Conservation (phyloP, 192 early-diverging fungal genomes). For the Coemansia sp. region DNA sequence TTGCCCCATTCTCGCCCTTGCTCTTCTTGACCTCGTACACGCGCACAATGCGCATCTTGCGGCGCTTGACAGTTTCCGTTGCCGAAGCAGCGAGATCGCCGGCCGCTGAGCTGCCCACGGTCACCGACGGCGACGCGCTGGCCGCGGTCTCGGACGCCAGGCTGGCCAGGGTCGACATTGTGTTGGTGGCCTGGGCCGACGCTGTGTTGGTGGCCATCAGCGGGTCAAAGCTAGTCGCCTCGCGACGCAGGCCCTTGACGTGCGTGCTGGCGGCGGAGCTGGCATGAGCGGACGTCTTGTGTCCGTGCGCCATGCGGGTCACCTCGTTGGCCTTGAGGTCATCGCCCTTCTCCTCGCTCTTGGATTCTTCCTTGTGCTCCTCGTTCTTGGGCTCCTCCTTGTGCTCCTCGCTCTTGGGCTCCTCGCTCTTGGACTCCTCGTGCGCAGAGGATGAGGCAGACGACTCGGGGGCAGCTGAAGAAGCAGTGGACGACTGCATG, state of each 20-base stretch:
- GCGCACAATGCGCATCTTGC: constrained; percentile 51
- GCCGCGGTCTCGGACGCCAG: constrained; percentile 2
- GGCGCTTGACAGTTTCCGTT: constrained; percentile 17
- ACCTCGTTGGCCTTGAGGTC: constrained; percentile 36
- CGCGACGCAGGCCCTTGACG: constrained; percentile 30
- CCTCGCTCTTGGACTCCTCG: constrained; percentile 19
- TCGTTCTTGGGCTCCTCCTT: constrained; percentile 17
- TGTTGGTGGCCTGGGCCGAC: neutral
- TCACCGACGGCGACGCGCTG: constrained; percentile 13
- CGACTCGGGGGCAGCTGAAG: neutral
- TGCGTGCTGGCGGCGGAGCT: constrained; percentile 1
- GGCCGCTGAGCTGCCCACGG: constrained; percentile 19
- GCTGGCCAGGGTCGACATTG: constrained; percentile 7
- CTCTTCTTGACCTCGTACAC: constrained; percentile 53
- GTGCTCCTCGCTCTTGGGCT: neutral
- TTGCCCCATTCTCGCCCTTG: constrained; percentile 15
- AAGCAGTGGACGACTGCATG: constrained; percentile 4
- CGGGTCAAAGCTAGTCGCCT: constrained; percentile 17
- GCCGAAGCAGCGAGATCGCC: neutral
- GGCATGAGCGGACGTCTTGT: constrained; percentile 22
- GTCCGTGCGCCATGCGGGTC: constrained; percentile 20
- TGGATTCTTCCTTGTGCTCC: neutral
- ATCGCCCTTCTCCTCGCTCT: constrained; percentile 13
- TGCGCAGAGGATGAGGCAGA: constrained; percentile 16
- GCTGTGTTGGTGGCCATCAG: constrained; percentile 4